phyloP scores from a whole-genome alignment of 2,329 filamentous ascomycete genomes.

The Plectosphaerella cucumerina region DNA sequence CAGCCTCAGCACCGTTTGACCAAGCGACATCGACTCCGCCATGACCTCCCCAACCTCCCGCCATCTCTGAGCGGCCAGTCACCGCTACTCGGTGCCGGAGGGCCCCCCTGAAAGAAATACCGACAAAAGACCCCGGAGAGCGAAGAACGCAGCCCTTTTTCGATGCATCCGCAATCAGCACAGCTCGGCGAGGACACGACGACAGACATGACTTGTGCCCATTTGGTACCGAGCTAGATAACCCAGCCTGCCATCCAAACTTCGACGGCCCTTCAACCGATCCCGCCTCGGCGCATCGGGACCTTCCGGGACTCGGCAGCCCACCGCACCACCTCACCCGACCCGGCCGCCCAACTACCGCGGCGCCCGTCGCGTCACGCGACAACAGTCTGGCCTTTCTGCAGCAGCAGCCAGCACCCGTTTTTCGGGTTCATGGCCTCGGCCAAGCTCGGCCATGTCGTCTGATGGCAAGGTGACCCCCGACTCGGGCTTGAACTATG shows the following conservation, averaged over 20 bases:
- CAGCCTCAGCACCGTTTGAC: background rate
- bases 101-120: background rate
- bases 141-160: no score
- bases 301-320: background rate
- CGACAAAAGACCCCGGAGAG: no score
- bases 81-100: background rate
- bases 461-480: background rate
- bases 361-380: no score
- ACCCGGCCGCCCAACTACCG: no score
- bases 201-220: no score
- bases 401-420: background rate
- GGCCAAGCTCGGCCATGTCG: conserved; percentile 1
- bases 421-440: background rate
- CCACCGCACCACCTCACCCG: background rate
- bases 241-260: no score
- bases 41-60: background rate
- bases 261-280: no score
- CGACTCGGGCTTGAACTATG: background rate
- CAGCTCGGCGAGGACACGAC: no score
- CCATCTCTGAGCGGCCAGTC: background rate
- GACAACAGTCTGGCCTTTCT: no score
- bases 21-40: background rate
- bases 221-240: no score
- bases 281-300: background rate
- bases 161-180: no score